These are phyloP conservation scores for Blastobotrys attinorum DNA, from an alignment of 805 yeast genomes.

Conservation along the genomic window DNA sequence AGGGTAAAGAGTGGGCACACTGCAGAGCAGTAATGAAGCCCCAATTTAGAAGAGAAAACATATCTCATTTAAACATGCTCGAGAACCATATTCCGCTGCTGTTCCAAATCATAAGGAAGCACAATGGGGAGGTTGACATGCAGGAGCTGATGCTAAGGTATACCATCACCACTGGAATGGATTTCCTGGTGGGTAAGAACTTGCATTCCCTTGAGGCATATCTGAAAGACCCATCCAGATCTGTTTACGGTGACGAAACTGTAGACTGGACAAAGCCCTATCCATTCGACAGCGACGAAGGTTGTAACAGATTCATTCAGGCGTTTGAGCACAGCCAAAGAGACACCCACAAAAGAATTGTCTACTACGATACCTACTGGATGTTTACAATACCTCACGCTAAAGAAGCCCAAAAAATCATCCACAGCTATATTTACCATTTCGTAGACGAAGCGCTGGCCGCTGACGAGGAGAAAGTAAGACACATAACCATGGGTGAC, in stretches of 20 bases:
- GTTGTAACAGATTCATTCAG: not conserved
- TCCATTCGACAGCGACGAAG: conserved; percentile 2
- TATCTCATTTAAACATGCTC: conserved; percentile 18
- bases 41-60: conserved; percentile 23
- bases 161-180: conserved; percentile 8
- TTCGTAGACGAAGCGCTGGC: conserved; percentile 35
- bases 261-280: not conserved
- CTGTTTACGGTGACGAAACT: not conserved
- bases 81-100: conserved; percentile 19
- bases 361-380: not conserved
- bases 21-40: conserved; percentile 26
- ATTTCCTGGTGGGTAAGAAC: conserved; percentile 9
- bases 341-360: not conserved
- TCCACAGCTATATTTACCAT: conserved; percentile 30
- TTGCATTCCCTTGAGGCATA: conserved; percentile 1
- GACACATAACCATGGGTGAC: conserved; percentile 14
- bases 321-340: not conserved
- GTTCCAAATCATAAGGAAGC: conserved; percentile 3
- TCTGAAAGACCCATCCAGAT: not conserved
- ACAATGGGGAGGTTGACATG: conserved; percentile 4
- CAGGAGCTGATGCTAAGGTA: conserved; percentile 5
- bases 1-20: conserved; percentile 28
- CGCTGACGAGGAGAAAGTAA: conserved; percentile 3
- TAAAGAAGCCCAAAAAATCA: not conserved
- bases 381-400: not conserved